These are phyloP conservation scores for Epicoccum sorghinum DNA, from an alignment of 2,329 filamentous ascomycete species.

Conservation along the genomic window DNA sequence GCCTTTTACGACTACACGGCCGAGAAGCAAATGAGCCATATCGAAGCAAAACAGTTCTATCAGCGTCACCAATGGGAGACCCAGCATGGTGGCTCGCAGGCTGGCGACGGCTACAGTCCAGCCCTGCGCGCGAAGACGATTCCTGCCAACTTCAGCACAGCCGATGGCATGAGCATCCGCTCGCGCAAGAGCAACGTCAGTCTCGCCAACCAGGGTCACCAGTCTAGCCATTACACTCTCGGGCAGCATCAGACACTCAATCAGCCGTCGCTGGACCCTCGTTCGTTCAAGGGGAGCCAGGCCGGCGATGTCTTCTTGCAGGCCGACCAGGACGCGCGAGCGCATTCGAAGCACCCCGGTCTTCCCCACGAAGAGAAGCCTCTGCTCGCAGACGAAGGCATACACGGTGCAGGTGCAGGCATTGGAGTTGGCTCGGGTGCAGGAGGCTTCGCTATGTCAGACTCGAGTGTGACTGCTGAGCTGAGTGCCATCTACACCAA, in stretches of 20 bases:
- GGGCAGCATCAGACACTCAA: conserved; percentile 32
- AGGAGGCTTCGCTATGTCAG: conserved; percentile 71
- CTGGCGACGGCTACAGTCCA: conserved; percentile 49
- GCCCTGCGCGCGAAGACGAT: conserved; percentile 53
- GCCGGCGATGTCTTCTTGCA: conserved; percentile 46
- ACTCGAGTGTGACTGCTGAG: conserved; percentile 82
- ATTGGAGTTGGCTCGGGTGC: conserved; percentile 66
- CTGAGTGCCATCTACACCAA: conserved; percentile 86
- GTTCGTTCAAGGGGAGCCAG: conserved; percentile 25
- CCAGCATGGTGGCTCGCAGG: conserved; percentile 50
- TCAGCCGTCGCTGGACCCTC: conserved; percentile 38
- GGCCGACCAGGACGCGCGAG: conserved; percentile 56
- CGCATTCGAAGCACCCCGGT: conserved; percentile 57
- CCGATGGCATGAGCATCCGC: conserved; percentile 48
- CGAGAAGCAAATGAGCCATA: conserved; percentile 92
- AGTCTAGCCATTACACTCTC: conserved; percentile 28
- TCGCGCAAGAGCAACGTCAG: conserved; percentile 49
- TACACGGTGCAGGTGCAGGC: conserved; percentile 64
- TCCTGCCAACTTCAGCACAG: conserved; percentile 48
- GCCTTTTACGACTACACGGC: conserved; percentile 92
- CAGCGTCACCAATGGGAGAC: conserved; percentile 79
- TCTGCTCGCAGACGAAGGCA: conserved; percentile 59
- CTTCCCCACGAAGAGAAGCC: conserved; percentile 64
- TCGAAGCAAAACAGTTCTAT: conserved; percentile 95
- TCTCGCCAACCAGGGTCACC: conserved; percentile 36